Evolutionary conservation across 2,329 filamentous ascomycete species (phyloP), one percentile per base, ranked within the genome.

Genomic region (Colletotrichum acutatum): DNA sequence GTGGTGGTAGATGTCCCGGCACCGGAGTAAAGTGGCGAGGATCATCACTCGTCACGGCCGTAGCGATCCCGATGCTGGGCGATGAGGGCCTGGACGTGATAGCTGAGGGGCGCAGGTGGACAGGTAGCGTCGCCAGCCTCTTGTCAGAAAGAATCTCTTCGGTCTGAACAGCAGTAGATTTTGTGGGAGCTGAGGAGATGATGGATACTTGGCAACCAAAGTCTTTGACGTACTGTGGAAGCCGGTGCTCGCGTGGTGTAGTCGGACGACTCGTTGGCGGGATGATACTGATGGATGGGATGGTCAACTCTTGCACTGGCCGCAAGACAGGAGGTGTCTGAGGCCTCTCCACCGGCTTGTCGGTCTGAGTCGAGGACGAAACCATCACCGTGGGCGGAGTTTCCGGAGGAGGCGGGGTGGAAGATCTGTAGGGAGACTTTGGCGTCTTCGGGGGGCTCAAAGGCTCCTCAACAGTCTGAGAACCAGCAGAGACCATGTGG

Each of bases 221-320:
- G 82, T 95, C 95, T 81, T 95, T 98, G 74, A 91, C 91, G 69
- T 95, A 91, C 66, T 95, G 95, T 34, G 97, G 91, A 67, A 97
- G 89, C 6, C 91, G 88, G 64, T 92, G 91, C 76, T 92, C 90
- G 60, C 89, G 90, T 2, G 95, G 95, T 2, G 95, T 95, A 5
- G 92, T 87, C n/a, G 96, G 95, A 60, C 93, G 90, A 68, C 95
- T 97, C 3, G 89, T 91, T 0, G 97, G 96, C 37, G 97, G 97
- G 77, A 97, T 94, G 64, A 99, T 94, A 68, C 94, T 93, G 79
- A 99, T 99, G 77, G 92, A 94, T 0, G 96, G 96, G 74, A 98
- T 93, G 5, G 87, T 79, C 72, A 90, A 82, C 76, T 85, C 83
- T 28, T 75, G 78, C 9, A 62, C 34, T 3, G 68, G 68, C 42